Conservation (phyloP, 1,139 yeast genomes). For the Hansenula lynferdii region DNA sequence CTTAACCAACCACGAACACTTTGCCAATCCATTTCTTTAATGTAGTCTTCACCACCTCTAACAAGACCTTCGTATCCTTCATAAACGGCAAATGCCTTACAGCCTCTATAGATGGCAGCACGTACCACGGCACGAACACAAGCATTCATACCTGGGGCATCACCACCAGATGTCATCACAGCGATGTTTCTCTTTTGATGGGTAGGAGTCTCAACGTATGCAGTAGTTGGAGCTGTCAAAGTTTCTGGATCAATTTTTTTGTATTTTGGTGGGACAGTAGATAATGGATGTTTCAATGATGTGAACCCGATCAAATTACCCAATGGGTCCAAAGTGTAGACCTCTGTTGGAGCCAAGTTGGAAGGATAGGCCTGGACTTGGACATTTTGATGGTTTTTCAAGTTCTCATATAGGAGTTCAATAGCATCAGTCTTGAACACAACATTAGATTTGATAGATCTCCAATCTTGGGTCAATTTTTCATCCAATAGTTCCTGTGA, state of each 20-base stretch:
- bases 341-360: conserved; percentile 60
- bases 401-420: conserved; percentile 21
- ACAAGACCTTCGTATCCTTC: conserved; percentile 97
- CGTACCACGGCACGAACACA: conserved; percentile 93
- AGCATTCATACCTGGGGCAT: conserved; percentile 98
- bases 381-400: conserved; percentile 19
- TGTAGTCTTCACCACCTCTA: conserved; percentile 66
- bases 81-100: conserved; percentile 89
- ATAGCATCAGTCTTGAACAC: conserved; percentile 29
- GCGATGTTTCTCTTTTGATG: conserved; percentile 61
- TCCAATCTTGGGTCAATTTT: conserved; percentile 27
- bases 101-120: conserved; percentile 82
- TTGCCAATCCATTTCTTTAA: conserved; percentile 80
- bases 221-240: conserved; percentile 8
- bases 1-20: conserved; percentile 92
- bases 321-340: conserved; percentile 63
- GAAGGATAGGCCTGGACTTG: conserved; percentile 46
- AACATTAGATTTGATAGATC: conserved; percentile 28
- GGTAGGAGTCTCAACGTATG: conserved; percentile 21
- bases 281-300: conserved; percentile 51
- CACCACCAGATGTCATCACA: conserved; percentile 98
- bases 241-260: conserved; percentile 14
- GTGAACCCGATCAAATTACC: conserved; percentile 69
- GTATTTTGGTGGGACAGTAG: conserved; percentile 41
- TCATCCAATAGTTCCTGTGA: conserved; percentile 8